A percentile compares a stretch with the other conserved stretches of the same genome.
Conservation (phyloP, 805 yeast species). For the Teunomyces aglyptinius region DNA sequence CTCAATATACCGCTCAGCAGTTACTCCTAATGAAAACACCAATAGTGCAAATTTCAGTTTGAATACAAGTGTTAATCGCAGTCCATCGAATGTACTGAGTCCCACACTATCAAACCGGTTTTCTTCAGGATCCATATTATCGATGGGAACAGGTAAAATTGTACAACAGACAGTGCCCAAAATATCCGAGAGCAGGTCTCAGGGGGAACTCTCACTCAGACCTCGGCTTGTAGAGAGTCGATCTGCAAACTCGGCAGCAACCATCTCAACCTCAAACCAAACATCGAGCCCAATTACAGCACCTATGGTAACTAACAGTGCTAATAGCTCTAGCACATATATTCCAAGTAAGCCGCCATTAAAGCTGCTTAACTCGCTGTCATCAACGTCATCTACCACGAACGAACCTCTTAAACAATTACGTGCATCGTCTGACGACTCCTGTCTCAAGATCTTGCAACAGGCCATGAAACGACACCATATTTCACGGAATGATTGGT, state of each 20-base stretch:
- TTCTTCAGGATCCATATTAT: slow-evolving; percentile 36
- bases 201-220: slow-evolving; percentile 14
- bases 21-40: slow-evolving; percentile 5
- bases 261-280: slow-evolving; percentile 2
- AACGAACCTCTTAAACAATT: slow-evolving; percentile 78
- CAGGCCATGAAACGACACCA: slow-evolving; percentile 86
- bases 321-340: background rate
- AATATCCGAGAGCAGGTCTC: slow-evolving; percentile 10
- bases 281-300: slow-evolving; percentile 6
- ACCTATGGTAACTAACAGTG: slow-evolving; percentile 5
- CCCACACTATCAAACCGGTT: slow-evolving; percentile 32
- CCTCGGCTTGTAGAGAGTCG: slow-evolving; percentile 4
- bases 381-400: background rate
- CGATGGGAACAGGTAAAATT: slow-evolving; percentile 44
- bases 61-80: slow-evolving; percentile 4
- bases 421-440: slow-evolving; percentile 85
- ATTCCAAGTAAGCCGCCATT: slow-evolving; percentile 5
- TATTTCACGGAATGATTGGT: slow-evolving; percentile 76
- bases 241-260: background rate
- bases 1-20: slow-evolving; percentile 14
- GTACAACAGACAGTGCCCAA: slow-evolving; percentile 27
- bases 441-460: slow-evolving; percentile 83
- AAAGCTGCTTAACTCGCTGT: slow-evolving; percentile 7
- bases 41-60: slow-evolving; percentile 1
- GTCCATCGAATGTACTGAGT: slow-evolving; percentile 7